Base-by-base conservation (phyloP, 768 basidiomycete species). In the Lactarius trivialis region DNA sequence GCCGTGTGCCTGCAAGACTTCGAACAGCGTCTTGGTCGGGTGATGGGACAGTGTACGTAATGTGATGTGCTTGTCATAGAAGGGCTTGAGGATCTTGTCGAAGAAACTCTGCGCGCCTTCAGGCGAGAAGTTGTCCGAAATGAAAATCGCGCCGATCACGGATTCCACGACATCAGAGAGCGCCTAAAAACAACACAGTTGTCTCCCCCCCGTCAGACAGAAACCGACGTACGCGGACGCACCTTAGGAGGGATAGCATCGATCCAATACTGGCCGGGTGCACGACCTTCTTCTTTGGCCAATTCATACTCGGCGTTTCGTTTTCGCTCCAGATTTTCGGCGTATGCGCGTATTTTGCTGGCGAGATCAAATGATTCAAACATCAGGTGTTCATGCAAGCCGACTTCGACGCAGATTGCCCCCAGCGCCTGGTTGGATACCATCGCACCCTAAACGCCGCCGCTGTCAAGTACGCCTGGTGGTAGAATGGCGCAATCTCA, bases 91-190 rank as follows among this genome's bases (percentile, higher is more conserved):
- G 52, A 87, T 74, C 56, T 78, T 81, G 60, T 85, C 79, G 73
- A 88, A 93, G 68, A 93, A 77, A 0, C 75, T 74, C 68, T 88
- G 81, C 28, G 80, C 79, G 4, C 88, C 88, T 56, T 75, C 73
- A 28, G 80, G 79, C 19, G 82, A 80, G 73, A 85, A 89, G 58
- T 81, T 77, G 70, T 92, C 90, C 24, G 85, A 88, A 65, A 93
- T 81, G 73, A 86, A 90, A 55, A 91, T 74, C 11, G 89, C 91
- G 9, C 90, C 92, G 37, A 91, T 76, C 43, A 89, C 77, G 2
- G 91, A 85, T 72, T 94, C 91, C 24, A 93, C 79, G 30, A 92
- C 78, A 71, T 93, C 90, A 8, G 89, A 88, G 21, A 93, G 77
- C 9, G 79, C 81, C 91, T 93, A 70, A 26, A 55, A 56, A 30